Percentiles rank a stretch among this genome's conserved stretches.
Evolutionary conservation across 768 basidiomycete species (phyloP).

Genomic region (Cubamyces lactineus): DNA sequence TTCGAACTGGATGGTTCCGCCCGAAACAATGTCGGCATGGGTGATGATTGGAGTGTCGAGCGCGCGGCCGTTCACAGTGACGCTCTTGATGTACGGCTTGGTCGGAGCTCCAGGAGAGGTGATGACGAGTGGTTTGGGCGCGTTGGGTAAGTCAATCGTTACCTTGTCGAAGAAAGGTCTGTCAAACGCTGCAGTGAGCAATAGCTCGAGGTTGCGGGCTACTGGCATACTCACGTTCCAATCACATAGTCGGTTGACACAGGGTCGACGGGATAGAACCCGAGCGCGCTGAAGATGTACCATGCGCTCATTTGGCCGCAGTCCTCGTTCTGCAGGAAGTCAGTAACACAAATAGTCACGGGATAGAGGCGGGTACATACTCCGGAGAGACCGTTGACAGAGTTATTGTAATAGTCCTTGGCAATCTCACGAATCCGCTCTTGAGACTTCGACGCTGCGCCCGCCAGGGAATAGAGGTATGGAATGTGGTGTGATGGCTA

Average conservation of each 20-base stretch:
- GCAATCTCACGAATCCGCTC: constrained; percentile 73
- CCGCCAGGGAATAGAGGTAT: constrained; percentile 76
- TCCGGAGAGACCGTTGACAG: constrained; percentile 71
- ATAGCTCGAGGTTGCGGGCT: neutral
- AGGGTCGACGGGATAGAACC: constrained; percentile 86
- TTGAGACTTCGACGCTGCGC: constrained; percentile 71
- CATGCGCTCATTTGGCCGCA: constrained; percentile 92
- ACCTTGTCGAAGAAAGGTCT: constrained; percentile 59
- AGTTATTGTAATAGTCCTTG: constrained; percentile 62
- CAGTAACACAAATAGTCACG: too few species aligned
- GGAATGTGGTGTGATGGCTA: constrained; percentile 88
- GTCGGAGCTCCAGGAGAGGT: constrained; percentile 57
- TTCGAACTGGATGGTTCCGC: constrained; percentile 62
- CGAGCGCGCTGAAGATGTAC: constrained; percentile 82
- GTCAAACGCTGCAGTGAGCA: neutral
- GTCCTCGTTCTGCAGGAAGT: constrained; percentile 69
- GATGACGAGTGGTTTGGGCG: constrained; percentile 49
- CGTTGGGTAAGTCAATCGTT: constrained; percentile 55
- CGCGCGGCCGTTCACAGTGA: constrained; percentile 56
- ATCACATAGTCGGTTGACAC: constrained; percentile 76
- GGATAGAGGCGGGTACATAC: constrained; percentile 42
- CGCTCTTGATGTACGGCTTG: constrained; percentile 61
- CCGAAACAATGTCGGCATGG: constrained; percentile 63
- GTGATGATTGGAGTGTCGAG: constrained; percentile 52
- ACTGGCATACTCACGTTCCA: constrained; percentile 57